Percentiles rank a stretch among this genome's conserved stretches.
Evolutionary conservation across 2,329 filamentous ascomycete species (phyloP).

Genomic region (Catunica adiposa): DNA sequence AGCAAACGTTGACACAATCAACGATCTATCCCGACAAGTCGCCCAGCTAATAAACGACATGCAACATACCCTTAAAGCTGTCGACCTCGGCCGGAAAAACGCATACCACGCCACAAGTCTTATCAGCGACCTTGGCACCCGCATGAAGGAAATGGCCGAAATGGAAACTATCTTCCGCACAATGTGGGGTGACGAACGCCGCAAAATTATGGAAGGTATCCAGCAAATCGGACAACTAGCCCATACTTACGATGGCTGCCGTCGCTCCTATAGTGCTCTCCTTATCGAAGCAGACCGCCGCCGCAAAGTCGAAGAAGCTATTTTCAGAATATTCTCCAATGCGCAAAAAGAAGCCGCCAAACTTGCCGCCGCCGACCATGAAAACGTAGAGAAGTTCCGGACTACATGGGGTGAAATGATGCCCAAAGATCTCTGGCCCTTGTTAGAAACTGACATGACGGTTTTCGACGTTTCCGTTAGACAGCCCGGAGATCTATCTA

Average conservation of each 20-base stretch:
- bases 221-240: conserved; percentile 61
- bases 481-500: background rate
- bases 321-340: conserved; percentile 58
- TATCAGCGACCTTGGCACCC: conserved; percentile 49
- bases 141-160: conserved; percentile 47
- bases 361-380: conserved; percentile 55
- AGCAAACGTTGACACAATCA: conserved; percentile 53
- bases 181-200: conserved; percentile 60
- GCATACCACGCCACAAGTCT: conserved; percentile 47
- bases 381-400: conserved; percentile 61
- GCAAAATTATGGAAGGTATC: conserved; percentile 50
- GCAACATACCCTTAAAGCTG: conserved; percentile 53
- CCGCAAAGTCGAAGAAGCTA: conserved; percentile 53
- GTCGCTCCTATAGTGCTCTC: conserved; percentile 67
- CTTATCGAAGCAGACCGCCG: conserved; percentile 71
- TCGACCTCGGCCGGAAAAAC: conserved; percentile 37
- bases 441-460: background rate
- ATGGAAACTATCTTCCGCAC: conserved; percentile 47
- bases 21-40: conserved; percentile 29
- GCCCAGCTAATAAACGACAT: conserved; percentile 48
- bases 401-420: conserved; percentile 72
- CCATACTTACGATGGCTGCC: conserved; percentile 76
- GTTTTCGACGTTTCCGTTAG: background rate
- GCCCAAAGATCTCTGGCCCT: conserved; percentile 75
- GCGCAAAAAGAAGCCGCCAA: conserved; percentile 61